A percentile compares a stretch with the other conserved stretches of the same genome.
These are phyloP conservation scores for Cutaneotrichosporon curvatum DNA, from an alignment of 1,284 basidiomycete genomes.

Conservation along the genomic window DNA sequence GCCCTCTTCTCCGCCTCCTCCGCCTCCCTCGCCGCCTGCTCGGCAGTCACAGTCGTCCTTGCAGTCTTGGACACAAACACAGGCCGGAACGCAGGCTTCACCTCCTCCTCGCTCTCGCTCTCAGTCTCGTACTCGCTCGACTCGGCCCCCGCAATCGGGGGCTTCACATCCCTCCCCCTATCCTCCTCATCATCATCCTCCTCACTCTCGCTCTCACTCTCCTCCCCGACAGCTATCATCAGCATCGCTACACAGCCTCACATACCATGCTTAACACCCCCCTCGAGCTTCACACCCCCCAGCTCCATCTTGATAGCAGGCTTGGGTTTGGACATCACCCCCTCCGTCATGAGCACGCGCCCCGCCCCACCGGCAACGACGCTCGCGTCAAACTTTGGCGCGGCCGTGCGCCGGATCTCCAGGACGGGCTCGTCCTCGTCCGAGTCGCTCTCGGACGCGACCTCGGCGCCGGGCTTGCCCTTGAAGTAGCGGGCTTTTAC, in stretches of 20 bases:
- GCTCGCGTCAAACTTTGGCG: conserved; percentile 14
- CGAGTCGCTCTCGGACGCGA: conserved; percentile 27
- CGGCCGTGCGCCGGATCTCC: conserved; percentile 7
- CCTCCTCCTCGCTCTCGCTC: conserved; percentile 36
- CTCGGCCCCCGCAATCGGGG: conserved; percentile 22
- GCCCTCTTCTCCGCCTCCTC: conserved; percentile 34
- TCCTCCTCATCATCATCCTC: conserved; percentile 33
- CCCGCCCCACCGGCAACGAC: conserved; percentile 45
- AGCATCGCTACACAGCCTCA: not conserved
- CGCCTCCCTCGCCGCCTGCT: conserved; percentile 34
- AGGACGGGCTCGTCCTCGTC: conserved; percentile 15
- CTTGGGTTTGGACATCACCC: conserved; percentile 1
- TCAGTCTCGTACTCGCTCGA: conserved; percentile 47
- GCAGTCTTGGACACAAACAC: conserved; percentile 43
- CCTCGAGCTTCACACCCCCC: conserved; percentile 35
- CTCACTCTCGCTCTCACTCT: conserved; percentile 17
- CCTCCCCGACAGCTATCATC: conserved; percentile 12
- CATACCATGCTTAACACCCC: conserved; percentile 29
- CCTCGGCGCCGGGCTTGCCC: conserved; percentile 34
- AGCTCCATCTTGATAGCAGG: conserved; percentile 29
- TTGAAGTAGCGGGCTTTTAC: conserved; percentile 39
- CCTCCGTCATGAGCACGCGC: conserved; percentile 25
- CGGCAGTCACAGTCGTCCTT: conserved; percentile 31
- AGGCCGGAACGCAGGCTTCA: conserved; percentile 43
- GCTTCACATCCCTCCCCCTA: too few species aligned